A percentile compares a stretch with the other conserved stretches of the same genome.
Evolutionary conservation across 2,329 filamentous ascomycete species (phyloP).

Genomic region (Geosmithia flava): DNA sequence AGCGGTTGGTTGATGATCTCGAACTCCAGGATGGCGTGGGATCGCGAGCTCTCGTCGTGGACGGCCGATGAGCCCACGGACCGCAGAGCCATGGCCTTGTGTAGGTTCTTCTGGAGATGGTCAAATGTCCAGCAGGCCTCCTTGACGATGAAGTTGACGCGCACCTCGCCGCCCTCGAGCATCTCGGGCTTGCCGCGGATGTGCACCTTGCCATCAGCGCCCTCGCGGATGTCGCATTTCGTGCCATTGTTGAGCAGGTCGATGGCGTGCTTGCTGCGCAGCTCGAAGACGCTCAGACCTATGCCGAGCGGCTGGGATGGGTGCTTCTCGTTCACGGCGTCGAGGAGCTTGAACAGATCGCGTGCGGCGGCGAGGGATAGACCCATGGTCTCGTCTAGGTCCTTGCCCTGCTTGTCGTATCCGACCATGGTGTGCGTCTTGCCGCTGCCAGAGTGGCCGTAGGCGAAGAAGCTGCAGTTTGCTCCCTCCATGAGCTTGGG

Average conservation of each 20-base stretch:
- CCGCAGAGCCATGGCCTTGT: slow-evolving; percentile 14
- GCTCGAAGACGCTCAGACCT: slow-evolving; percentile 25
- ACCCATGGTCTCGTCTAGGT: slow-evolving; percentile 17
- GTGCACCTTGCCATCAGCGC: slow-evolving; percentile 22
- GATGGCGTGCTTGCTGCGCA: slow-evolving; percentile 26
- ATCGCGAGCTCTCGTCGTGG: slow-evolving; percentile 30
- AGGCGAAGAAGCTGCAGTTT: slow-evolving; percentile 30
- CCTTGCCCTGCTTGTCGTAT: slow-evolving; percentile 17
- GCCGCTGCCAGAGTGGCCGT: slow-evolving; percentile 35
- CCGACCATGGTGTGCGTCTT: slow-evolving; percentile 33
- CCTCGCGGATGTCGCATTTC: slow-evolving; percentile 26
- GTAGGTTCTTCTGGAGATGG: slow-evolving; percentile 14
- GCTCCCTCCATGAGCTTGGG: slow-evolving; percentile 18
- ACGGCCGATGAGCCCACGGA: slow-evolving; percentile 23
- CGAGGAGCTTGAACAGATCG: slow-evolving; percentile 13
- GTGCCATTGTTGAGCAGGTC: slow-evolving; percentile 24
- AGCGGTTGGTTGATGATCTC: slow-evolving; percentile 24
- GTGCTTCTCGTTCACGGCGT: slow-evolving; percentile 10
- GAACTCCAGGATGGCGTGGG: slow-evolving; percentile 27
- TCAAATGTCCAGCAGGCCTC: slow-evolving; percentile 21
- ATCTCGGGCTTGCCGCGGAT: slow-evolving; percentile 28
- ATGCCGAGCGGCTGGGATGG: slow-evolving; percentile 13
- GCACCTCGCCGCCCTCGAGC: slow-evolving; percentile 23
- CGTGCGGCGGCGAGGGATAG: slow-evolving; percentile 21
- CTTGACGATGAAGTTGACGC: slow-evolving; percentile 23